Evolutionary conservation across 2,329 filamentous ascomycete species (phyloP), one percentile per base, ranked within the genome.

Genomic region (Colletotrichum agaves): DNA sequence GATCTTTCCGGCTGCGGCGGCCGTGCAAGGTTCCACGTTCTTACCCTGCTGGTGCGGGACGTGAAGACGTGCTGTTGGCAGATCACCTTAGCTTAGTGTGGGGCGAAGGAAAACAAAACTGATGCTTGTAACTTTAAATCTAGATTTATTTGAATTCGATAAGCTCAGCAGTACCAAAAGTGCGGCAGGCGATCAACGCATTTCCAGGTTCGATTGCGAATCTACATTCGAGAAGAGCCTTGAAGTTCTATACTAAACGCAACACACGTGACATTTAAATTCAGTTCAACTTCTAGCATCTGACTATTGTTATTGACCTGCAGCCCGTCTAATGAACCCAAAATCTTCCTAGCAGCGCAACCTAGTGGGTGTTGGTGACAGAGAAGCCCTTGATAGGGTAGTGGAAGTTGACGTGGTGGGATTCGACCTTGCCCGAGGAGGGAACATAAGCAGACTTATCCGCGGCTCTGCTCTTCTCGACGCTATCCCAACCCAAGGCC

Each of bases 341-440:
- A 11, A 17, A 13, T 8, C 5, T 4, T 5, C 5, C 6, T 23
- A 23, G 10, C 7, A 8, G 5, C 13, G 5, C 19, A 31, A 10
- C 12, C 13, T 63, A 67, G 41, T 63, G 43, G 33, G 59, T 67
- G 44, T 67, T 63, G 43, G 59, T 67, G 13, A 37, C 50, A 63
- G 63, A 63, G 53, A 68, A 68, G 5, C 53, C 65, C 65, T 60
- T 59, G 12, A 68, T 39, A 3, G 65, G 65, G 31, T 47, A 68
- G 53, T 68, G 60, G 21, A 68, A 65, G 46, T 68, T 49, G 46
- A 65, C 61, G 13, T 65, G 65, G 17, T 68, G 65, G 11, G 19
- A 11, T 15, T 68, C 65, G 1, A 49, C n/a, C 37, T 65, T 65
- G 21, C 60, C 61, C 11, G 27, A 47, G 2, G 61, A 19, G 1